Percentiles rank a stretch among this genome's conserved stretches.
Evolutionary conservation across 225 moss, liverwort and hornwort species (phyloP).

Genomic region (Lunularia cruciata): DNA sequence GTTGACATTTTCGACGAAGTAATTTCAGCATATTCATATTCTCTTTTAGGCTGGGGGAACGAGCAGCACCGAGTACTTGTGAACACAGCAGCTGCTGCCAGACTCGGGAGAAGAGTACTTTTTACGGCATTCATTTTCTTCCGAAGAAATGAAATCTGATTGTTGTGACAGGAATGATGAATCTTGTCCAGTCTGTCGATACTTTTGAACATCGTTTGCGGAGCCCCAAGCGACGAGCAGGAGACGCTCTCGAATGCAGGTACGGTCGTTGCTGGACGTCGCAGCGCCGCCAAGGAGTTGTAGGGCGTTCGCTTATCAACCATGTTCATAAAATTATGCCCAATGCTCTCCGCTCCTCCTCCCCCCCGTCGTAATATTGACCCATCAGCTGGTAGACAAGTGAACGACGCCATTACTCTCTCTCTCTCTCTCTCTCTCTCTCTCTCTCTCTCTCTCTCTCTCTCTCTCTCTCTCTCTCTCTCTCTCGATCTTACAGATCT

Average conservation of each 20-base stretch:
- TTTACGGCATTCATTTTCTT: constrained; percentile 14
- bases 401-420: neutral
- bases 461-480: neutral
- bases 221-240: neutral
- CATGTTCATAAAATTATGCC: neutral
- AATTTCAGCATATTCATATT: neutral
- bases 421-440: neutral
- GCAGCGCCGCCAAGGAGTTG: neutral
- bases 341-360: neutral
- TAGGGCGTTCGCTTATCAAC: too few relatives aligned
- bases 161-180: neutral
- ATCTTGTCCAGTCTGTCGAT: neutral
- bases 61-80: neutral
- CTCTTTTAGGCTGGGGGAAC: neutral
- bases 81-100: neutral
- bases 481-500: neutral
- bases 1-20: neutral
- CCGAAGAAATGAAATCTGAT: neutral
- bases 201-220: neutral
- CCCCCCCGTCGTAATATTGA: neutral
- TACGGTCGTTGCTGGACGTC: neutral
- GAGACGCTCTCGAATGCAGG: neutral
- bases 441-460: neutral
- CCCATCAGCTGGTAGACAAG: neutral
- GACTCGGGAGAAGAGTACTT: neutral